Evolutionary conservation across 1,139 yeast genomes (phyloP).

Genomic region (Arxiozyma slooffiae): DNA sequence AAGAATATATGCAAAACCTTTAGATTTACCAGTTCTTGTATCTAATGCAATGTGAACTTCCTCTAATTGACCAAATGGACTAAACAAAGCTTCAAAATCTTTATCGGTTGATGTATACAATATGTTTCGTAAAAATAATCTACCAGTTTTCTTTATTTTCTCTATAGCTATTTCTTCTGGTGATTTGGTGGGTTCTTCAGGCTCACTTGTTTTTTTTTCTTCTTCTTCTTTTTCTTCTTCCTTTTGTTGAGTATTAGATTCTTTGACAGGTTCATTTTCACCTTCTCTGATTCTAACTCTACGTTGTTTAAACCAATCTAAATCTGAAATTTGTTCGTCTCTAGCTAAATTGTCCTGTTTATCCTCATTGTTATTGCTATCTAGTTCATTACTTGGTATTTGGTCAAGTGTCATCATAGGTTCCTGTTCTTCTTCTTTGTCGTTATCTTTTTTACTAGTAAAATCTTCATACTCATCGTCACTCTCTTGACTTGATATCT

Average conservation of each 20-base stretch:
- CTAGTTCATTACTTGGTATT: conserved; percentile 8
- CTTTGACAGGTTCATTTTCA: conserved; percentile 33
- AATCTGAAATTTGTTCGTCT: conserved; percentile 56
- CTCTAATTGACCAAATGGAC: conserved; percentile 44
- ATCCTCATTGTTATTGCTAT: conserved; percentile 11
- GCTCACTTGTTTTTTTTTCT: conserved; percentile 8
- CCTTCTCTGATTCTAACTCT: conserved; percentile 63
- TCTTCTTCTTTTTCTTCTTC: conserved; percentile 12
- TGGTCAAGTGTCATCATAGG: conserved; percentile 30
- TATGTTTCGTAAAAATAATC: conserved; percentile 82
- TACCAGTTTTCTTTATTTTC: conserved; percentile 59
- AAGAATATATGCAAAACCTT: conserved; percentile 85
- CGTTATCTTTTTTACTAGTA: conserved; percentile 26
- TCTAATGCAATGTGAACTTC: conserved; percentile 90
- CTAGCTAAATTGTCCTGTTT: conserved; percentile 33
- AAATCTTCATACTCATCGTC: conserved; percentile 62
- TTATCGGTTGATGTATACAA: conserved; percentile 70
- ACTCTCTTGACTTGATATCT: conserved; percentile 38
- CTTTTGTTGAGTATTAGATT: conserved; percentile 27
- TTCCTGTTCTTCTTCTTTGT: conserved; percentile 29
- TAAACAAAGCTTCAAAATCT: conserved; percentile 51
- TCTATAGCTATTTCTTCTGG: conserved; percentile 40
- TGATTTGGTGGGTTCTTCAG: conserved; percentile 21
- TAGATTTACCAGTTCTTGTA: conserved; percentile 79
- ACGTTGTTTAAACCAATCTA: conserved; percentile 80